Percentiles rank a stretch among this genome's conserved stretches.
Conservation (phyloP, 1,139 yeast genomes). For the Hyphopichia khmerensis region DNA sequence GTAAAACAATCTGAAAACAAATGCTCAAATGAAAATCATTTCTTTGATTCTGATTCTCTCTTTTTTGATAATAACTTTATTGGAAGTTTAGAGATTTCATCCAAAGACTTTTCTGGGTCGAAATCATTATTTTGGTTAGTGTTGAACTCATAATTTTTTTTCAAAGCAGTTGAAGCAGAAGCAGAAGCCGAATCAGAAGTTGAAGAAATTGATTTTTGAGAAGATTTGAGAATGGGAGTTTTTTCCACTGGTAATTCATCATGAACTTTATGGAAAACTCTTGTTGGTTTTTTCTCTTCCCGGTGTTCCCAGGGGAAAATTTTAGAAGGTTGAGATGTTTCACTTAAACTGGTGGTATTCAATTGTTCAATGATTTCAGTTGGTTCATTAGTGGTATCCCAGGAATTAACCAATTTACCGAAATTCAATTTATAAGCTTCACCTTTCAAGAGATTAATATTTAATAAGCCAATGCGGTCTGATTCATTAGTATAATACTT, state of each 20-base stretch:
- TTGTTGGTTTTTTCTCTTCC: conserved; percentile 19
- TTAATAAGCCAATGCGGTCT: conserved; percentile 14
- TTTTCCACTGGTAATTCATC: not conserved
- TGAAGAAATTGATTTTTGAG: not conserved
- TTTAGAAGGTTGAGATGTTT: conserved; percentile 20
- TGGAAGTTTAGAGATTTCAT: conserved; percentile 24
- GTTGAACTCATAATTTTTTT: conserved; percentile 1
- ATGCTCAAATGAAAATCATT: not conserved
- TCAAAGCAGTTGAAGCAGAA: conserved; percentile 3
- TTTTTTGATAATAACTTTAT: conserved; percentile 20
- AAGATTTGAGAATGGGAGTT: not conserved
- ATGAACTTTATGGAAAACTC: conserved; percentile 10
- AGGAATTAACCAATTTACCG: conserved; percentile 22
- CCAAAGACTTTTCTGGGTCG: conserved; percentile 25
- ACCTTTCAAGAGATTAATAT: conserved; percentile 17
- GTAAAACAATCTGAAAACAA: not conserved
- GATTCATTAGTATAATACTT: conserved; percentile 17
- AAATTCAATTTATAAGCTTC: conserved; percentile 38
- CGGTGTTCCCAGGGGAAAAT: conserved; percentile 50
- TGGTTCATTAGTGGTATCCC: conserved; percentile 19
- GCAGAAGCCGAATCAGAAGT: conserved; percentile 1
- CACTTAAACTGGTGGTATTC: not conserved
- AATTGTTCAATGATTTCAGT: not conserved
- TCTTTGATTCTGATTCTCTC: conserved; percentile 5
- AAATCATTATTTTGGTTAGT: conserved; percentile 8